phyloP scores from a whole-genome alignment of 371 early-diverging fungal species.

The Actinomortierella ambigua region DNA sequence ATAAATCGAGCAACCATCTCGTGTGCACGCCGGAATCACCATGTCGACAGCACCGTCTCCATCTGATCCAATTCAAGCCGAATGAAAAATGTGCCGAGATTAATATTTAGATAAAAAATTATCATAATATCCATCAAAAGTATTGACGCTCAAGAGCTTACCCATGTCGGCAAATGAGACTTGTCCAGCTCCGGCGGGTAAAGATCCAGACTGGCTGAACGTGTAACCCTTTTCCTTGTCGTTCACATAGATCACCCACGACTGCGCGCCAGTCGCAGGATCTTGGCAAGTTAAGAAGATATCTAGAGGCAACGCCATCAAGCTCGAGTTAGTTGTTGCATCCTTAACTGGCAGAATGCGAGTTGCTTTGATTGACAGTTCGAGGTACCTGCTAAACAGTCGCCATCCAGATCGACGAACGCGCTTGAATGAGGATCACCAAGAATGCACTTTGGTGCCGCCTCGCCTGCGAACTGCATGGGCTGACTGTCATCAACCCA shows the following conservation, averaged over 20 bases:
- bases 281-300: slow-evolving; percentile 81
- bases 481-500: slow-evolving; percentile 11
- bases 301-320: slow-evolving; percentile 54
- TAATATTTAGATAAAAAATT: no score
- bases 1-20: slow-evolving; percentile 67
- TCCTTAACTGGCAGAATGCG: neutral
- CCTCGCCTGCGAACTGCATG: slow-evolving; percentile 36
- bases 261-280: slow-evolving; percentile 39
- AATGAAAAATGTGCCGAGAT: neutral
- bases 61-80: slow-evolving; percentile 50
- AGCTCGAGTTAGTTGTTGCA: neutral
- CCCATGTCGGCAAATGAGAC: slow-evolving; percentile 88
- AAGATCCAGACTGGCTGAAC: slow-evolving; percentile 55
- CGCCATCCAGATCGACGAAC: slow-evolving; percentile 91
- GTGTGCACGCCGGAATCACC: slow-evolving; percentile 73
- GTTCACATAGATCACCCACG: slow-evolving; percentile 83
- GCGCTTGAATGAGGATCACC: slow-evolving; percentile 87
- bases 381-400: slow-evolving; percentile 77
- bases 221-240: slow-evolving; percentile 63
- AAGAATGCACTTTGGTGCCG: slow-evolving; percentile 61
- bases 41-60: slow-evolving; percentile 90
- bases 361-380: neutral
- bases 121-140: no score
- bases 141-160: slow-evolving; percentile 12
- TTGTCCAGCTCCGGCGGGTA: slow-evolving; percentile 79